These are phyloP conservation scores for Acanthamoeba triangularis DNA, from an alignment of 208 protist species.

Conservation along the genomic window DNA sequence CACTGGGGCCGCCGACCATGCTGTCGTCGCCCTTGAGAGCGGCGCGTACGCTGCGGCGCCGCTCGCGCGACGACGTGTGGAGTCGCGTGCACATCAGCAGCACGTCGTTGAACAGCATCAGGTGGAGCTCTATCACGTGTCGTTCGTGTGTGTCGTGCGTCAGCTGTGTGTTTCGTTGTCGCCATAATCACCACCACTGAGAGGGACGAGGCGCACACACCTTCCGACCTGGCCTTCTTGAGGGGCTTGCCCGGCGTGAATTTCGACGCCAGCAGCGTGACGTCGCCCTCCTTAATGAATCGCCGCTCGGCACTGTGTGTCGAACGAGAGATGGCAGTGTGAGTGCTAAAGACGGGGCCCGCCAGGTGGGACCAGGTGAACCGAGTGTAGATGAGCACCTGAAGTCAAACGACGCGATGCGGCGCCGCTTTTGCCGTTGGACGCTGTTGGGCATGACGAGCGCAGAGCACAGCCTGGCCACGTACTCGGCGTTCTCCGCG, in stretches of 20 bases:
- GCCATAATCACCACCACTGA: neutral
- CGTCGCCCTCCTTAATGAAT: slow-evolving; percentile 46
- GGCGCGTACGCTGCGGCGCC: slow-evolving; percentile 16
- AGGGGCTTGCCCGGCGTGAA: neutral
- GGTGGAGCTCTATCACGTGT: slow-evolving; percentile 28
- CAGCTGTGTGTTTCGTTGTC: neutral
- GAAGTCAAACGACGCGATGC: slow-evolving; percentile 3
- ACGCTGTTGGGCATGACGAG: neutral
- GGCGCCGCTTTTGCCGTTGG: neutral
- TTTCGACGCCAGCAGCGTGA: neutral
- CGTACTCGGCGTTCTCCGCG: slow-evolving; percentile 14
- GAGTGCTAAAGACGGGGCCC: too few species aligned
- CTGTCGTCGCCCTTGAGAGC: neutral
- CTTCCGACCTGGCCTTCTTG: slow-evolving; percentile 35
- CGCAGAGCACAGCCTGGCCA: slow-evolving; percentile 2
- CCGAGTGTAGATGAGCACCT: neutral
- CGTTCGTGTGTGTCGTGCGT: neutral
- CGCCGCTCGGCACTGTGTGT: slow-evolving; percentile 1
- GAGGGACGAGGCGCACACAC: neutral
- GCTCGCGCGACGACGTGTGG: neutral
- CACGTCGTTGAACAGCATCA: slow-evolving; percentile 45
- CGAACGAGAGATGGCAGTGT: too few species aligned
- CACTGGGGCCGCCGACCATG: neutral
- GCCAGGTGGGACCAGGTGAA: neutral
- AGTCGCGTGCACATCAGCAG: slow-evolving; percentile 1